phyloP scores from a whole-genome alignment of 345 rosid species.

The Citrus mangshanensis region DNA sequence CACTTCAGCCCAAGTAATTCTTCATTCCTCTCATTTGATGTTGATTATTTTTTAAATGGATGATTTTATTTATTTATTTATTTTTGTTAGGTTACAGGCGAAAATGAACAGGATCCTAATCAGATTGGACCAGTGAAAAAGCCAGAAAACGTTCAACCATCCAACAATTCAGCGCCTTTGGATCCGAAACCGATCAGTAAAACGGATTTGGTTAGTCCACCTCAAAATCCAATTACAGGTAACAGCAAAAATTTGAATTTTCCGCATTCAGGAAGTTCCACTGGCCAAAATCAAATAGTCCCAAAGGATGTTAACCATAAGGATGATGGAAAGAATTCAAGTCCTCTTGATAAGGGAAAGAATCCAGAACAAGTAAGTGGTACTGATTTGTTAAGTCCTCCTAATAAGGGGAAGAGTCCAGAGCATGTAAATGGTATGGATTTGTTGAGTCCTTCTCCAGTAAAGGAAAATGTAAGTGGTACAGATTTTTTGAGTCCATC shows the following conservation, averaged over 20 bases:
- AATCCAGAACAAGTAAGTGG: not conserved
- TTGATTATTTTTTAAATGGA: not conserved
- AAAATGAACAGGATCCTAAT: slow-evolving; percentile 19
- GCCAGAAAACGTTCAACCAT: slow-evolving; percentile 17
- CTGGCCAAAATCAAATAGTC: not conserved
- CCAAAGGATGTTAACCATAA: not conserved
- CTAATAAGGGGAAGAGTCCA: slow-evolving; percentile 10
- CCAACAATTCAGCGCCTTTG: slow-evolving; percentile 21
- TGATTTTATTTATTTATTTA: slow-evolving; percentile 17
- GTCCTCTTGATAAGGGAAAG: not conserved
- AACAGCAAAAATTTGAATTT: slow-evolving; percentile 9
- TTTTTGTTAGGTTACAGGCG: slow-evolving; percentile 32
- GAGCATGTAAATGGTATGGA: not conserved
- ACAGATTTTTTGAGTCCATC: slow-evolving; percentile 16
- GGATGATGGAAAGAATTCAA: not conserved
- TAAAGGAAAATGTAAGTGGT: not conserved
- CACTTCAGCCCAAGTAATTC: slow-evolving; percentile 33
- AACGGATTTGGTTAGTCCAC: slow-evolving; percentile 18
- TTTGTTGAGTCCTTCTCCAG: slow-evolving; percentile 23
- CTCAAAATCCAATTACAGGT: slow-evolving; percentile 17
- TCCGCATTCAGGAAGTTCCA: slow-evolving; percentile 13
- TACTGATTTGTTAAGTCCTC: not conserved
- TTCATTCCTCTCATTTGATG: not conserved
- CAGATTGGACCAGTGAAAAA: slow-evolving; percentile 10
- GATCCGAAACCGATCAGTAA: slow-evolving; percentile 23